Base-by-base conservation (phyloP, 2,329 filamentous ascomycete genomes). In the Cladosporium oxysporum region DNA sequence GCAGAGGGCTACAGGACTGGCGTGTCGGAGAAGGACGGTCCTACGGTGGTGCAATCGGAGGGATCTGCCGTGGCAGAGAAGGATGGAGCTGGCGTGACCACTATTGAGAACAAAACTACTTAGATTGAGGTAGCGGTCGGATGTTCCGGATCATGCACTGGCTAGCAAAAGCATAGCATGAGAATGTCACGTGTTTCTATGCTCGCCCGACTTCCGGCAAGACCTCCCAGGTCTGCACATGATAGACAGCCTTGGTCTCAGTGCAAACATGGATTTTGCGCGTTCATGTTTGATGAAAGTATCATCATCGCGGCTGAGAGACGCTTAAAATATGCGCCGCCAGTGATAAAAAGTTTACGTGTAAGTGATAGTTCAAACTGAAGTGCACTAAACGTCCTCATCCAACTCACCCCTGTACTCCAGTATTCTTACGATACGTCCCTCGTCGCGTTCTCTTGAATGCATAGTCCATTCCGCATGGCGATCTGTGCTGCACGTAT, bases 21-120 rank as follows among this genome's bases (percentile, higher is more conserved):
- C 11, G 47, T 59, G 14, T n/a, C 31, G 35, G 28, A 52, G 35
- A 58, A 55, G 61, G 52, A 58, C 23, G 41, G 41, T 3, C 41
- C 41, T 11, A n/a, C 41, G 3, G 41, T 47, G 41, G n/a, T 47
- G 8, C 41, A 47, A 23, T 47, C 41, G 7, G 53, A 64, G 33
- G 49, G 16, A 14, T 35, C 37, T 31, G 26, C 31, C 14, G 52
- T 29, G 2, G 52, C 31, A 11, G 37, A 28, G 14, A 58, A 49
- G 8, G 23, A 35, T 16, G 33, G 23, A 16, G 41, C 53, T 26
- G 52, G 52, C 4, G 47, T 59, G 28, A 57, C 59, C 21, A 50
- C 29, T 14, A 41, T 65, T 41, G 62, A 65, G 44, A 59, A 65
- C 29, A 65, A 59, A 21, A 26, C 31, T 11, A 29, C 60, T 31